Base-by-base conservation (phyloP, 106 monocot genomes). In the Allium cepa region DNA sequence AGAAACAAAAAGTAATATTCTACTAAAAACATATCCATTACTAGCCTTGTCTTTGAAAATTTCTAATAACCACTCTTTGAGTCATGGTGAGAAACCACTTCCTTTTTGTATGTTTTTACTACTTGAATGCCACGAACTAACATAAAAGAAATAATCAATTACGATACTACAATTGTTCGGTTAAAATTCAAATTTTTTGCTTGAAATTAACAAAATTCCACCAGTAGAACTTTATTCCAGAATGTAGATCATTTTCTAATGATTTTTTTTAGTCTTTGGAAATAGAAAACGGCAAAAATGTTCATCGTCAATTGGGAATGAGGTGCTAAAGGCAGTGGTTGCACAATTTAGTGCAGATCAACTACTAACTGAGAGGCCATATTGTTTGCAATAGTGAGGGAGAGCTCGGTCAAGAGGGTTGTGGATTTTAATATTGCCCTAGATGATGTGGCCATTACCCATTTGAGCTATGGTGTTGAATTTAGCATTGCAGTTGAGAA, bases 261-360 rank as follows among this genome's bases (percentile, higher is more conserved):
- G 55, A 87, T 92, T 72, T 92, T 72, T 92, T 85, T 80, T 85
- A 78, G 66, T 82, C 84, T 52, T 82, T 92, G 15, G 92, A 87
- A 9, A 73, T 72, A 12, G 92, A 88, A 74, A 88, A 92, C 82
- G 92, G 82, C 75, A 88, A 92, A 59, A 92, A 92, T 76, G 92
- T 92, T 55, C 88, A 22, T 88, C 87, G 9, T 92, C 87, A 60
- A 92, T 92, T 65, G 87, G 87, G 45, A 92, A 92, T 71, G 88
- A 88, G 67, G 88, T 88, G 28, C 81, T 88, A 48, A 81, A 88
- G 68, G 78, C 76, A 66, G 81, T 88, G 55, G 88, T 88, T 26
- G 88, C 84, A 10, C 88, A 88, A 76, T 88, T 88, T 79, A 88
- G 84, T 72, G 88, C 84, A 27, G 88, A 88, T 63, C 88, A 88